Base-by-base conservation (phyloP, 2,329 filamentous ascomycete species). In the Neonectria punicea region DNA sequence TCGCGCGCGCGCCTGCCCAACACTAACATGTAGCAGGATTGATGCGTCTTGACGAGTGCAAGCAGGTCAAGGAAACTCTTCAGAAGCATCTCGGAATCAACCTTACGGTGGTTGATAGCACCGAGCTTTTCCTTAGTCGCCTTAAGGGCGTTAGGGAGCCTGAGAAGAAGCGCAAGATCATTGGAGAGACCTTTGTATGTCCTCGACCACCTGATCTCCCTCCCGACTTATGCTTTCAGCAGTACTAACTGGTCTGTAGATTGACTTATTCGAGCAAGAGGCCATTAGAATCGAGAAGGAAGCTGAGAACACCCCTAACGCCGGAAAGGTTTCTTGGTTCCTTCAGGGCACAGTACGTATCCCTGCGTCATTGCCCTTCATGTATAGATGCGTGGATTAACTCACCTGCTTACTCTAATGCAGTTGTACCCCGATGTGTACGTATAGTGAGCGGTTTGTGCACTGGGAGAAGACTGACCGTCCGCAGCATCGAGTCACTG, bases 141-240 rank as follows among this genome's bases (percentile, higher is more conserved):
- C 88, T 98, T 1, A 87, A 88, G 69, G 95, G 93, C 18, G 88
- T 97, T 30, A 83, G 82, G 0, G 93, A 90, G 32, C 94, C 95
- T 0, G 94, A 98, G 81, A 87, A 87, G 77, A 98, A 97, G 86
- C 87, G 94, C 60, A 97, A 97, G 82, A 90, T 98, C 73, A 98
- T 98, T 67, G 94, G 94, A 61, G 87, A 85, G 68, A 92, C 87
- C 16, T 60, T 47, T 85, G 73, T 32, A 32, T 32, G 30, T 32
- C 30, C 30, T 32, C 10, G 3, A 32, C 4, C 30, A 32, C 30
- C 10, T 3, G 10, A 32, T 32, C 9, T 32, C 8, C 30, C 30
- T 32, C 30, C 30, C 8, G 10, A 9, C 10, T 32, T 10, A 32
- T 32, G 10, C 30, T 3, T 32, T 32, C 30, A 11, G 30, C 30